Evolutionary conservation across 164 flowering plant genomes (phyloP).

Genomic region (grape (Vitis vinifera)): DNA sequence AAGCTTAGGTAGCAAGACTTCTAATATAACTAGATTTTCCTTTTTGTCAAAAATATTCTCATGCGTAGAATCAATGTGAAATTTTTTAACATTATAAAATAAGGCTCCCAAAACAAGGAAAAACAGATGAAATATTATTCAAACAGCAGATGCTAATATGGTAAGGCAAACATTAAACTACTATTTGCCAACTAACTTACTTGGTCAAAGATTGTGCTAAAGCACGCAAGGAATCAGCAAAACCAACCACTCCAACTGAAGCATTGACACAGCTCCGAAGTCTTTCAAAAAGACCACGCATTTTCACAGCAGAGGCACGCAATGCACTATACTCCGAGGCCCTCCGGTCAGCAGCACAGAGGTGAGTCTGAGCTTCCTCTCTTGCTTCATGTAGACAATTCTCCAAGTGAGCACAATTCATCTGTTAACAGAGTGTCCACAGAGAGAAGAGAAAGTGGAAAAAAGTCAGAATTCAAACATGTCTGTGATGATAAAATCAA

Average conservation of each 20-base stretch:
- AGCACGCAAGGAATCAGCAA: conserved; percentile 73
- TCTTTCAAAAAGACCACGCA: conserved; percentile 87
- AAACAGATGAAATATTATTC: not conserved
- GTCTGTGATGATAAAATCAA: too few relatives aligned
- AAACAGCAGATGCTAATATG: not conserved
- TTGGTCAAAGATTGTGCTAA: conserved; percentile 83
- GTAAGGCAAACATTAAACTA: not conserved
- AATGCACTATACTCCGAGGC: conserved; percentile 87
- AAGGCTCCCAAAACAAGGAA: not conserved
- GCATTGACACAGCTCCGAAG: conserved; percentile 63
- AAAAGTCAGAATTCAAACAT: not conserved
- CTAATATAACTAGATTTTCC: too few relatives aligned
- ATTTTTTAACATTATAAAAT: too few relatives aligned
- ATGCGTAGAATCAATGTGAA: too few relatives aligned
- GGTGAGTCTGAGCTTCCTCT: conserved; percentile 98
- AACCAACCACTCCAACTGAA: conserved; percentile 58
- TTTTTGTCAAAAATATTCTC: too few relatives aligned
- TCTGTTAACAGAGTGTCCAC: conserved; percentile 41
- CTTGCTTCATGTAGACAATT: conserved; percentile 98
- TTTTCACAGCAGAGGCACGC: conserved; percentile 89
- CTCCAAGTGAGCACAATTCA: conserved; percentile 99
- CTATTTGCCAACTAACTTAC: conserved; percentile 40
- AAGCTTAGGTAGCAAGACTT: too few relatives aligned
- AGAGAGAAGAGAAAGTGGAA: not conserved
- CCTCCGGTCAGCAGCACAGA: conserved; percentile 89